Base-by-base conservation (phyloP, 2,329 filamentous ascomycete species). In the Hypoxylon sp. region DNA sequence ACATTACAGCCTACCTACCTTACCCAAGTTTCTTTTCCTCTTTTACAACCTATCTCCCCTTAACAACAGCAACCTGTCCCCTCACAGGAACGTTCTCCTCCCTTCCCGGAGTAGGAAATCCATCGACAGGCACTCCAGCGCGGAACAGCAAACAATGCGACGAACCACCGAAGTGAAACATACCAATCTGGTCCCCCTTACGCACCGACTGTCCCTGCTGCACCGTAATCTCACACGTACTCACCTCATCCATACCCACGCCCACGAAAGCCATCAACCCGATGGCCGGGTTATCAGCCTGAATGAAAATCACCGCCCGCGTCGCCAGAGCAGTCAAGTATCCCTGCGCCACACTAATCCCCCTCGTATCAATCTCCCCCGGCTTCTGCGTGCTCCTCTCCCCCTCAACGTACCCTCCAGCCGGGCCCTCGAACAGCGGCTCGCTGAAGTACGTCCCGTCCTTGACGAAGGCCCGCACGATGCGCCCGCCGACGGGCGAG, bases 91-190 rank as follows among this genome's bases (percentile, higher is more conserved):
- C 75, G 47, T 78, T 78, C 26, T 71, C 67, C 24, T 57, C 46
- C 2, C 63, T 53, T 0, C 68, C 67, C 3, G 70, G 51, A 1
- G 57, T 35, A 1, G 75, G 75, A 62, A 77, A 77, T 0, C 59
- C 65, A 1, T 75, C 73, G 9, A 88, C 66, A 59, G 83, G 80
- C 33, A 90, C 86, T 0, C 82, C 85, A 69, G 86, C 83, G 26
- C 87, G 80, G 80, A 94, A 93, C 2, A 94, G 75, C 72, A 94
- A 75, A 72, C 90, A 92, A 75, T 92, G 88, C 1, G 88, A 89
- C 5, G 87, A 90, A 0, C 92, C 92, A n/a, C 92, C 92, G 76
- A 91, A 94, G 75, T 94, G 92, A 79, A 94, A 94, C 91, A 93
- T 93, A 46, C 92, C 92, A 42, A 90, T 83, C 80, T 93, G 81